Conservation (phyloP, 306 rosid species). For the Dalbergia cochinchinensis region DNA sequence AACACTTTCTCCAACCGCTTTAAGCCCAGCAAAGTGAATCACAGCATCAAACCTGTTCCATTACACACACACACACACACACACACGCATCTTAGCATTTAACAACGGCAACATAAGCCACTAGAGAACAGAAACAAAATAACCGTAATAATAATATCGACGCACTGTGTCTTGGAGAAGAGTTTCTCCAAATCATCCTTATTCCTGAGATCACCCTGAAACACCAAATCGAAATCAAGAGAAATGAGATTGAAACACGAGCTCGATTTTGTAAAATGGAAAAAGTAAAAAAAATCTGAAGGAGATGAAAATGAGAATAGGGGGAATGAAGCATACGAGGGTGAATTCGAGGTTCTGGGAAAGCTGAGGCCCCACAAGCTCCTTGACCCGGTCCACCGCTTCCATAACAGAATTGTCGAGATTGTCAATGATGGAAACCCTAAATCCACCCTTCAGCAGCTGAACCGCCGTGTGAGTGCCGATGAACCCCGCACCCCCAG, state of each 20-base stretch:
- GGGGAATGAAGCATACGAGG: constrained; percentile 46
- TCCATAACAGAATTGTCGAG: constrained; percentile 75
- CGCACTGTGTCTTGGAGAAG: constrained; percentile 70
- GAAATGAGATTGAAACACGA: neutral
- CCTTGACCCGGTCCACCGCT: constrained; percentile 78
- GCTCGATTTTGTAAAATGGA: neutral
- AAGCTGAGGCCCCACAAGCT: constrained; percentile 78
- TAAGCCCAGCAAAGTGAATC: constrained; percentile 88
- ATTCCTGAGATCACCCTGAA: constrained; percentile 81
- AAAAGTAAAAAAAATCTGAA: neutral
- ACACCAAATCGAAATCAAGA: neutral
- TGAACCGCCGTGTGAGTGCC: constrained; percentile 92
- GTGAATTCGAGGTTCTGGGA: constrained; percentile 75
- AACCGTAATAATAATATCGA: neutral
- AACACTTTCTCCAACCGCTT: constrained; percentile 94
- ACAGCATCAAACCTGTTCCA: constrained; percentile 86
- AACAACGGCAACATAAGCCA: neutral
- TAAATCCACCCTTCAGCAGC: constrained; percentile 75
- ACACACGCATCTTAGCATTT: neutral
- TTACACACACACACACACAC: neutral
- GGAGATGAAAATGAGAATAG: neutral
- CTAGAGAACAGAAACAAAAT: neutral
- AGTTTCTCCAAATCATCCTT: constrained; percentile 81
- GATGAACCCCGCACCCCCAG: constrained; percentile 93
- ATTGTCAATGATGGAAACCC: constrained; percentile 73